Conservation (phyloP, 179 eudicot genomes). For the Amaranthus tricolor region DNA sequence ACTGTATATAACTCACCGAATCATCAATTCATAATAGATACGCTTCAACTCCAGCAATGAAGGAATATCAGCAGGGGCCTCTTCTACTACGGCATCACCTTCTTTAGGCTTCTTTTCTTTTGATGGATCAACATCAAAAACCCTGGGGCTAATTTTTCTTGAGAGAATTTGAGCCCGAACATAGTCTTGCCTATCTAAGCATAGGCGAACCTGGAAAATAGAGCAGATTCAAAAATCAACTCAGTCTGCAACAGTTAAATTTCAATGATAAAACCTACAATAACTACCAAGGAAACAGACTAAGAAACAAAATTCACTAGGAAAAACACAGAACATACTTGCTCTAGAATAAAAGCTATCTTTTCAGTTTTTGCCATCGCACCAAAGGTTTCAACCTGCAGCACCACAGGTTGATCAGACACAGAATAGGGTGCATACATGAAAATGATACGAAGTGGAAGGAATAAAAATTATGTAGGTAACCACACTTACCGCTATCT, state of each 20-base stretch:
- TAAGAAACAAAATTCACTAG: background rate
- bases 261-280: background rate
- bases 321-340: slow-evolving; percentile 45
- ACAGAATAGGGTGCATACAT: background rate
- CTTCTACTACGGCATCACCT: slow-evolving; percentile 85
- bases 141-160: slow-evolving; percentile 85
- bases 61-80: slow-evolving; percentile 94
- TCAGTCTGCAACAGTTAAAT: background rate
- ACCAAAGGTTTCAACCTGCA: slow-evolving; percentile 96
- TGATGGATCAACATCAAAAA: slow-evolving; percentile 72
- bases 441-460: background rate
- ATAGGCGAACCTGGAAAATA: slow-evolving; percentile 65
- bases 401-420: slow-evolving; percentile 2
- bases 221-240: slow-evolving; percentile 7
- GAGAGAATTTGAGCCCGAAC: slow-evolving; percentile 96
- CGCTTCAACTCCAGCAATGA: slow-evolving; percentile 77
- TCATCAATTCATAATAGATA: slow-evolving; percentile 87
- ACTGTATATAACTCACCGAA: slow-evolving; percentile 45
- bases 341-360: slow-evolving; percentile 93
- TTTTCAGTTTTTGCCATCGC: slow-evolving; percentile 99
- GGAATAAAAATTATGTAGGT: background rate
- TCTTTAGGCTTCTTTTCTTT: slow-evolving; percentile 94
- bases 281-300: background rate
- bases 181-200: slow-evolving; percentile 80
- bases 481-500: slow-evolving; percentile 72